Conservation (phyloP, 805 yeast genomes). For the Myxozyma geophila region DNA sequence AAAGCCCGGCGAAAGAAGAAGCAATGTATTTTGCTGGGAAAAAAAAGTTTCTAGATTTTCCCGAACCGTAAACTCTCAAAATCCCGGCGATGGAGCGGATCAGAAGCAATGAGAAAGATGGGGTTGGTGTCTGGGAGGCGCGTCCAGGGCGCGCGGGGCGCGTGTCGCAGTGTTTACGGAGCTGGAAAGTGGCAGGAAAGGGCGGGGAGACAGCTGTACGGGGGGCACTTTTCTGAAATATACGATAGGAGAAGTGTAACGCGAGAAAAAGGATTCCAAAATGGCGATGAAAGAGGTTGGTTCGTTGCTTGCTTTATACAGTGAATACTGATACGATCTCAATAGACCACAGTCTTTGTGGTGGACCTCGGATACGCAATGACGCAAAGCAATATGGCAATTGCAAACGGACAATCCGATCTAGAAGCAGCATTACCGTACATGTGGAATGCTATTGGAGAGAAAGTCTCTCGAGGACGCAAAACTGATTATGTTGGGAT, state of each 20-base stretch:
- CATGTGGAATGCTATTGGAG: constrained; percentile 48
- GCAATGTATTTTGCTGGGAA: background rate
- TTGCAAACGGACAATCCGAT: constrained; percentile 24
- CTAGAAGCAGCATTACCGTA: constrained; percentile 44
- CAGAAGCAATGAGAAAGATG: background rate
- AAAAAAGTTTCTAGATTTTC: constrained; percentile 4
- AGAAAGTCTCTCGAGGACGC: constrained; percentile 38
- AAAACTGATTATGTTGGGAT: constrained; percentile 42
- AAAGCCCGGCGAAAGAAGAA: background rate
- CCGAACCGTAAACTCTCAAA: background rate
- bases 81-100: background rate
- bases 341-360: constrained; percentile 52
- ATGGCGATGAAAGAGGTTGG: constrained; percentile 41
- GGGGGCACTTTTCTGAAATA: no score
- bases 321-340: background rate
- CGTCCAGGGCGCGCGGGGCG: background rate
- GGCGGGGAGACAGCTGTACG: no score
- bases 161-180: background rate
- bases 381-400: constrained; percentile 35
- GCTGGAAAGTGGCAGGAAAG: no score
- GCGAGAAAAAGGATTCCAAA: background rate
- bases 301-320: background rate
- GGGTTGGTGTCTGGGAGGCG: constrained; percentile 8
- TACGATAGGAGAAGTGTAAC: background rate
- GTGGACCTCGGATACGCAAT: constrained; percentile 54